phyloP scores from a whole-genome alignment of 176 grass and related monocot species.

The Guadua angustifolia region DNA sequence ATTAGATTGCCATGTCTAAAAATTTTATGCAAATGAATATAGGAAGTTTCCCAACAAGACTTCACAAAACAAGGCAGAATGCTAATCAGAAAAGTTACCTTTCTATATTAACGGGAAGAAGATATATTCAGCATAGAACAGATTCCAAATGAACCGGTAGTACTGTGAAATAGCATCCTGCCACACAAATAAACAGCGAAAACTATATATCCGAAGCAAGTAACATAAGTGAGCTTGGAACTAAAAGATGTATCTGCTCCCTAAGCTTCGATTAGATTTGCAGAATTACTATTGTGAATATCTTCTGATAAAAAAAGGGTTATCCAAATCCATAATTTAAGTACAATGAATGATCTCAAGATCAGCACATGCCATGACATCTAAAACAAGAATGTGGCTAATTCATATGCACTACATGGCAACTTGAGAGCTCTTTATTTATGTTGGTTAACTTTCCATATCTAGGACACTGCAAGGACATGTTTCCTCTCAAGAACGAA shows the following conservation, averaged over 20 bases:
- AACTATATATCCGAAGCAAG: slow-evolving; percentile 12
- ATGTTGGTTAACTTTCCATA: background rate
- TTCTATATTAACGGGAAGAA: slow-evolving; percentile 90
- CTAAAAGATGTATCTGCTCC: background rate
- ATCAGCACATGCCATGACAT: background rate
- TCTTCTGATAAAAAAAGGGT: background rate
- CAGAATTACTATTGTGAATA: background rate
- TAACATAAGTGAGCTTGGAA: slow-evolving; percentile 4
- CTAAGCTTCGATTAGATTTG: background rate
- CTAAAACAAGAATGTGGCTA: background rate
- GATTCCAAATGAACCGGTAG: slow-evolving; percentile 95
- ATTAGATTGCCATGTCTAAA: background rate
- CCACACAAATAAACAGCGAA: slow-evolving; percentile 36
- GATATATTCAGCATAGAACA: slow-evolving; percentile 90
- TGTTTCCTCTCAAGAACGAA: background rate
- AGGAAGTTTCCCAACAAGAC: background rate
- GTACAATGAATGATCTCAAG: background rate
- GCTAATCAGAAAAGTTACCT: slow-evolving; percentile 39
- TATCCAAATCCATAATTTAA: background rate
- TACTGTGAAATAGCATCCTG: slow-evolving; percentile 90
- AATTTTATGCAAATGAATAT: background rate
- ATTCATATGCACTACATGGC: background rate
- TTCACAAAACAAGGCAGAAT: background rate
- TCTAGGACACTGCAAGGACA: slow-evolving; percentile 1
- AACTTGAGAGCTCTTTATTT: background rate